phyloP scores from a whole-genome alignment of 176 grass and related monocot genomes.

The Zoysia pacifica region DNA sequence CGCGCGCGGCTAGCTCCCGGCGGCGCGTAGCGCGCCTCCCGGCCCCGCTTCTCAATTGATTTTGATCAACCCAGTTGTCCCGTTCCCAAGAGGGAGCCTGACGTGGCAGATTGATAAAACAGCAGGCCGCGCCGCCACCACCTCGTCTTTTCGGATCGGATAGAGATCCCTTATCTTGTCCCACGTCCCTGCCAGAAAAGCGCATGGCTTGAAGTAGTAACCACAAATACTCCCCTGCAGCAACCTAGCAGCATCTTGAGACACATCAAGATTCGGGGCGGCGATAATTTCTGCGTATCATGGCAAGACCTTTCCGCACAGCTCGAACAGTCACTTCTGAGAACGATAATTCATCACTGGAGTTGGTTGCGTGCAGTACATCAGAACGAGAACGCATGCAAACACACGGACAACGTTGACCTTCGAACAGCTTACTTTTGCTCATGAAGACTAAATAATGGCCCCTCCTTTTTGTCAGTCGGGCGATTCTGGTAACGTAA shows the following conservation, averaged over 20 bases:
- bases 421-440: background rate
- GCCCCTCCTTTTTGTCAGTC: background rate
- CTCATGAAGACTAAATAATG: background rate
- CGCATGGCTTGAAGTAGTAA: background rate
- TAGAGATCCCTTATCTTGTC: background rate
- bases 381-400: background rate
- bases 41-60: background rate
- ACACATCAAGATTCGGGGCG: background rate
- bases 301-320: background rate
- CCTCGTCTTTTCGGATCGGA: conserved; percentile 3
- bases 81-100: conserved; percentile 4
- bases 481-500: background rate
- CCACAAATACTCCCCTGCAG: background rate
- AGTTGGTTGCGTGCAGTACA: background rate
- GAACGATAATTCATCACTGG: no score
- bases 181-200: background rate
- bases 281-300: background rate
- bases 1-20: no score
- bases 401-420: conserved; percentile 12
- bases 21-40: no score
- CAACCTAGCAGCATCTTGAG: background rate
- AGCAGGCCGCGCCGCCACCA: background rate
- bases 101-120: conserved; percentile 35
- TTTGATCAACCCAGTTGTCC: conserved; percentile 20
- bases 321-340: background rate